Conservation (phyloP, 768 basidiomycete species). For the Pluteus cervinus region DNA sequence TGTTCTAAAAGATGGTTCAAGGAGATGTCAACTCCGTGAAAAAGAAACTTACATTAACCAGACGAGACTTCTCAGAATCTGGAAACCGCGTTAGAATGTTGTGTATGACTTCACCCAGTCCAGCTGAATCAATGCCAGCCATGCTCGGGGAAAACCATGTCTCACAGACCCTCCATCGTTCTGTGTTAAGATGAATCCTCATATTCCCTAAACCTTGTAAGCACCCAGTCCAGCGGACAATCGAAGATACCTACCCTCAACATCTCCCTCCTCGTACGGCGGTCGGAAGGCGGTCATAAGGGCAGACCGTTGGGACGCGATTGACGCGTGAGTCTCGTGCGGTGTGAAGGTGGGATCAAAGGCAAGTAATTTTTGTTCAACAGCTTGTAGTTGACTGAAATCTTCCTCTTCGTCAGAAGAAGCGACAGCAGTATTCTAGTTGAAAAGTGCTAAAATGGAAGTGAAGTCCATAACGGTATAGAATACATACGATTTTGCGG, state of each 20-base stretch:
- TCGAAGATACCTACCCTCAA: constrained; percentile 49
- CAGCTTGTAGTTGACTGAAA: constrained; percentile 53
- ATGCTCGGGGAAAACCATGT: constrained; percentile 90
- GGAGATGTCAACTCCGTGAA: background rate
- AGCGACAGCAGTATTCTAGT: constrained; percentile 58
- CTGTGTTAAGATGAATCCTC: constrained; percentile 84
- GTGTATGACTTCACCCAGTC: constrained; percentile 87
- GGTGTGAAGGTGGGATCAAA: constrained; percentile 82
- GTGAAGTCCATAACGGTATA: background rate
- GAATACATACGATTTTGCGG: constrained; percentile 76
- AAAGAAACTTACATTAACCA: constrained; percentile 60
- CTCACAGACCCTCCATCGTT: constrained; percentile 88
- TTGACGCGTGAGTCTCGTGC: constrained; percentile 77
- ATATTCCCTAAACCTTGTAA: constrained; percentile 39
- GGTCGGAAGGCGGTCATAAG: constrained; percentile 84
- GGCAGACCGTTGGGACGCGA: constrained; percentile 73
- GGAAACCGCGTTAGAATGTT: constrained; percentile 72
- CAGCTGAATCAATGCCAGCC: constrained; percentile 93
- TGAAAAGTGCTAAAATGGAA: background rate
- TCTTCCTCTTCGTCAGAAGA: constrained; percentile 95
- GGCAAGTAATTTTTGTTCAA: constrained; percentile 78
- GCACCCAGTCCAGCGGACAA: background rate
- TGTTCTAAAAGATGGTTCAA: constrained; percentile 46
- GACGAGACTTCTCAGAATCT: constrained; percentile 56
- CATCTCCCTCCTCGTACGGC: constrained; percentile 68